These are phyloP conservation scores for Hypoxylon sp. DNA, from an alignment of 2,329 filamentous ascomycete genomes.

Conservation along the genomic window DNA sequence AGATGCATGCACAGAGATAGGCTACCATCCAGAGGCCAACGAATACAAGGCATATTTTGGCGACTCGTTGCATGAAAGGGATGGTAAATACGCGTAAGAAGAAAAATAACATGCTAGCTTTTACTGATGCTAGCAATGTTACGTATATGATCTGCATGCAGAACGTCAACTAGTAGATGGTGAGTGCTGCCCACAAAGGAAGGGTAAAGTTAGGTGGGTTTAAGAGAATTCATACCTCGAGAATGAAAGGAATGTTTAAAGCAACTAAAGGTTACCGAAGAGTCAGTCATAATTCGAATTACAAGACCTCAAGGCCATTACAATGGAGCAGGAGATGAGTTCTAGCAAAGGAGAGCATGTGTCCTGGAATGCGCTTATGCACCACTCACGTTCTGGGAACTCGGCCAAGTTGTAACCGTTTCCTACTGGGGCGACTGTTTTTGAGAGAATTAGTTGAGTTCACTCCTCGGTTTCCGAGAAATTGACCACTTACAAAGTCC, in stretches of 20 bases:
- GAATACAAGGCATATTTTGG: conserved; percentile 42
- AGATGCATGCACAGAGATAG: conserved; percentile 42
- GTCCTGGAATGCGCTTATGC: too few relatives aligned
- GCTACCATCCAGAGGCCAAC: conserved; percentile 41
- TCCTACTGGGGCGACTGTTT: conserved; percentile 29
- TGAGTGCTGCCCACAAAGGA: conserved; percentile 11
- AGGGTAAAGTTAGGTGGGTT: background rate
- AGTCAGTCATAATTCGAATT: too few relatives aligned
- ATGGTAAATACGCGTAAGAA: conserved; percentile 35
- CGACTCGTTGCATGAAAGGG: conserved; percentile 23
- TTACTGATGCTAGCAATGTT: conserved; percentile 30
- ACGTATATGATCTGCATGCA: conserved; percentile 36
- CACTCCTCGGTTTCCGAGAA: background rate
- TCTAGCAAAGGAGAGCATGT: too few relatives aligned
- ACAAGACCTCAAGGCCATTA: too few relatives aligned
- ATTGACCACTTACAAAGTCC: conserved; percentile 28
- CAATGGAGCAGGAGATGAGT: too few relatives aligned
- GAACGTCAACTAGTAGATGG: conserved; percentile 28
- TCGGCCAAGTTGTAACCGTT: conserved; percentile 29
- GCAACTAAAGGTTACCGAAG: too few relatives aligned
- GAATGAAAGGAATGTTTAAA: conserved; percentile 32
- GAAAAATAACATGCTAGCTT: conserved; percentile 37
- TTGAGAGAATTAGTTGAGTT: conserved; percentile 7
- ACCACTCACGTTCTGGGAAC: conserved; percentile 32
- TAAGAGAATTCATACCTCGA: conserved; percentile 18